Conservation (phyloP, 768 basidiomycete species). For the Pluteus cervinus region DNA sequence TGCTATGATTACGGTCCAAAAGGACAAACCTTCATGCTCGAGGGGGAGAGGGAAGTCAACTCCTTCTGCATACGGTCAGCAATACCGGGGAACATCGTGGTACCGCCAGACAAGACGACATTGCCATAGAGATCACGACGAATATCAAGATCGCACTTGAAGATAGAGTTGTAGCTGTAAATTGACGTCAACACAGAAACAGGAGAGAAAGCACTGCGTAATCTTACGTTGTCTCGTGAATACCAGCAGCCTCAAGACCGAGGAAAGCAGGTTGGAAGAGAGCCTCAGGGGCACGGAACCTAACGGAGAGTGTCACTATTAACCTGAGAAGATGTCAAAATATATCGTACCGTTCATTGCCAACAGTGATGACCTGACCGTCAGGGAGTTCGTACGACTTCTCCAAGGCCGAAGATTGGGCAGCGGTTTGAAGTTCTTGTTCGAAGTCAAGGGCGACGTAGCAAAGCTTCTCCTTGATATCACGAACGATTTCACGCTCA, state of each 20-base stretch:
- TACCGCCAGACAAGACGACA: conserved; percentile 84
- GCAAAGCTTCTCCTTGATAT: conserved; percentile 97
- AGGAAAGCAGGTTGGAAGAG: conserved; percentile 92
- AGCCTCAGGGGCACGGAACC: conserved; percentile 91
- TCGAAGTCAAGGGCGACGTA: conserved; percentile 95
- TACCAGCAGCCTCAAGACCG: conserved; percentile 85
- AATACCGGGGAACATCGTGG: conserved; percentile 96
- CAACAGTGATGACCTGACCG: conserved; percentile 93
- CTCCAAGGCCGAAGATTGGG: conserved; percentile 83
- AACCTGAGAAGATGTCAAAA: conserved; percentile 49
- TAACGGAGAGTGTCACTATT: conserved; percentile 40
- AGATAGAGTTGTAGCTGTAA: conserved; percentile 75
- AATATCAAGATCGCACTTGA: conserved; percentile 83
- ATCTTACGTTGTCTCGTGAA: conserved; percentile 80
- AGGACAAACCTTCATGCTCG: conserved; percentile 73
- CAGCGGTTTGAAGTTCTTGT: conserved; percentile 87
- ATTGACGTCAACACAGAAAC: conserved; percentile 4
- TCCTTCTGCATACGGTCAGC: conserved; percentile 96
- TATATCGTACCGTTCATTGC: conserved; percentile 73
- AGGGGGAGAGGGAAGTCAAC: conserved; percentile 75
- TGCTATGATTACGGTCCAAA: neutral
- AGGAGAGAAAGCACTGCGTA: neutral
- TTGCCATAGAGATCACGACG: conserved; percentile 78
- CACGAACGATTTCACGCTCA: conserved; percentile 90
- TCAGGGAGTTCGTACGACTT: conserved; percentile 91